Evolutionary conservation across 805 yeast species (phyloP), one percentile per base, ranked within the genome.

Genomic region (Ascoidea rubescens): DNA sequence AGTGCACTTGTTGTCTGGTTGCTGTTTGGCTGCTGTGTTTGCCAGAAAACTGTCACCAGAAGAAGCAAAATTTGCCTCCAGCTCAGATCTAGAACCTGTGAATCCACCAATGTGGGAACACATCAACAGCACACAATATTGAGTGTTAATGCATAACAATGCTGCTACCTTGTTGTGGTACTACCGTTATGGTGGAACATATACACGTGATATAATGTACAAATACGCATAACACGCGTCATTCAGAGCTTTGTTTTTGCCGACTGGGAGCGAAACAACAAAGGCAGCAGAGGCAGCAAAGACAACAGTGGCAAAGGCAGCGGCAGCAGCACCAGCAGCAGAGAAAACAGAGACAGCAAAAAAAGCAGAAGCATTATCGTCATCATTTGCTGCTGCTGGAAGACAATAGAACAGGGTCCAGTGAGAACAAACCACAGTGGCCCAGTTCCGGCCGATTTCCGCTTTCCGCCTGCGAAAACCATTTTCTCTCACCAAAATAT

Each of bases 141-240:
- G 75, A 58, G 77, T 87, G 4, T 95, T 86, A 63, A 65, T 77
- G 12, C 84, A 74, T 64, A 96, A 96, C 1, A 66, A 69, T 48
- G 73, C 87, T 51, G 84, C 80, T 61, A 82, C 84, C 58, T 91
- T 93, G 0, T 74, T 72, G 52, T 63, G 84, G 47, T 64, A 81
- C 16, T 68, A 66, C 31, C 85, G 95, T 95, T 54, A 60, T 45
- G 51, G 5, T 48, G 52, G 44, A 31, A 59, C 57, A 30, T 69
- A 56, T 52, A 65, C 45, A 17, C 56, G 55, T 4, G 57, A 66
- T 50, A 55, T 77, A 17, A 37, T 64, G 2, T n/a, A n/a, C n/a
- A n/a, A n/a, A n/a, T n/a, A n/a, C n/a, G n/a, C n/a, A n/a, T n/a
- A n/a, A n/a, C n/a, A n/a, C n/a, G n/a, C n/a, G n/a, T n/a, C n/a